Conservation (phyloP, 176 grass and related monocot species). For the Triticum turgidum region DNA sequence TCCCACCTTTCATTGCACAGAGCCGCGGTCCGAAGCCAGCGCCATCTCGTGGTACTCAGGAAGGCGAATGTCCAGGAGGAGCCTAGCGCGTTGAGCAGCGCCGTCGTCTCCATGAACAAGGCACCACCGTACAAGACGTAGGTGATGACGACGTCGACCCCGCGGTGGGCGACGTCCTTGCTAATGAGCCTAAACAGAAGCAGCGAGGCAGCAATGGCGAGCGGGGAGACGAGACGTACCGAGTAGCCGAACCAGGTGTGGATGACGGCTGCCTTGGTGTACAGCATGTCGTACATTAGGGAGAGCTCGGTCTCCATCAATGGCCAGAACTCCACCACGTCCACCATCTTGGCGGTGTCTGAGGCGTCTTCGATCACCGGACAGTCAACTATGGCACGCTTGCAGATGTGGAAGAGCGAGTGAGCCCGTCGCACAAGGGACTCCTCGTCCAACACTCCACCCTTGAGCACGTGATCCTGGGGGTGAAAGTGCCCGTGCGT, state of each 20-base stretch:
- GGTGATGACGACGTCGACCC: background rate
- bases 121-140: background rate
- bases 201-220: background rate
- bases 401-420: too few relatives aligned
- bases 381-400: too few relatives aligned
- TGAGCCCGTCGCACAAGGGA: too few relatives aligned
- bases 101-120: background rate
- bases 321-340: background rate
- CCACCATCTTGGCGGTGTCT: too few relatives aligned
- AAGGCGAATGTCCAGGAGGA: background rate
- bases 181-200: background rate
- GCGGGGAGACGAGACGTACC: slow-evolving; percentile 18
- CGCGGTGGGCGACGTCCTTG: background rate
- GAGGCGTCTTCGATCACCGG: too few relatives aligned
- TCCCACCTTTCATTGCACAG: background rate
- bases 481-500: too few relatives aligned
- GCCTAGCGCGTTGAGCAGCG: background rate
- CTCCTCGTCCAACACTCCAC: too few relatives aligned
- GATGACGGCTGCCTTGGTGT: background rate
- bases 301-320: background rate
- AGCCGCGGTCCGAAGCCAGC: background rate
- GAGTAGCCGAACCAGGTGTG: background rate
- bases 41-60: background rate
- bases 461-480: too few relatives aligned
- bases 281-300: background rate